Evolutionary conservation across 768 basidiomycete species (phyloP).

Genomic region (Suillus bovinus): DNA sequence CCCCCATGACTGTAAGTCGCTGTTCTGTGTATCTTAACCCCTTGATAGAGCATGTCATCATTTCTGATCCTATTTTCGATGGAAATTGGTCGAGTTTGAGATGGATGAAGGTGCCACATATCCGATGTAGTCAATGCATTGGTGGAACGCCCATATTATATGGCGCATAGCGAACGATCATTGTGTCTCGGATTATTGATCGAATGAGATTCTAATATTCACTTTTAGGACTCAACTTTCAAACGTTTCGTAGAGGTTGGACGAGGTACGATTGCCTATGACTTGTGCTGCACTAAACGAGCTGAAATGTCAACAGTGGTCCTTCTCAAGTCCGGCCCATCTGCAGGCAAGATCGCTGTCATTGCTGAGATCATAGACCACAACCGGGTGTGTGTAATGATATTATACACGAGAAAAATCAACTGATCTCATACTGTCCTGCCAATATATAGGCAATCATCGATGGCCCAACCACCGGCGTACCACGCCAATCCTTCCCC

Average conservation of each 20-base stretch:
- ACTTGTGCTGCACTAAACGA: background rate
- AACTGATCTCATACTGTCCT: constrained; percentile 1
- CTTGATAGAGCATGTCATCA: background rate
- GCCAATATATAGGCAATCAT: constrained; percentile 73
- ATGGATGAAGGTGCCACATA: background rate
- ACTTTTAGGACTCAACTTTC: constrained; percentile 77
- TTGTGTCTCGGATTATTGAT: background rate
- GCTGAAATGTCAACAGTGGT: constrained; percentile 51
- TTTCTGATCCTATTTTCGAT: background rate
- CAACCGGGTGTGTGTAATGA: constrained; percentile 75
- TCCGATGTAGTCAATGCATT: background rate
- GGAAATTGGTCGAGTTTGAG: background rate
- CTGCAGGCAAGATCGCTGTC: constrained; percentile 86
- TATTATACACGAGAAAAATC: background rate
- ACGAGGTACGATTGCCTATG: constrained; percentile 59
- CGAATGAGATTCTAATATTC: background rate
- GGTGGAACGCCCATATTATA: background rate
- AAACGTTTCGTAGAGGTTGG: constrained; percentile 98
- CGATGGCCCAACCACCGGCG: constrained; percentile 89
- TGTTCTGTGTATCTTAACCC: background rate
- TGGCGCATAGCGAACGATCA: background rate
- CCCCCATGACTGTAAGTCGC: constrained; percentile 2
- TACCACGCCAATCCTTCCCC: constrained; percentile 89
- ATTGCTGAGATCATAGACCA: constrained; percentile 99
- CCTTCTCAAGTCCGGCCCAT: constrained; percentile 89